Base-by-base conservation (phyloP, 192 early-diverging fungal species). In the Umbelopsis ramanniana region DNA sequence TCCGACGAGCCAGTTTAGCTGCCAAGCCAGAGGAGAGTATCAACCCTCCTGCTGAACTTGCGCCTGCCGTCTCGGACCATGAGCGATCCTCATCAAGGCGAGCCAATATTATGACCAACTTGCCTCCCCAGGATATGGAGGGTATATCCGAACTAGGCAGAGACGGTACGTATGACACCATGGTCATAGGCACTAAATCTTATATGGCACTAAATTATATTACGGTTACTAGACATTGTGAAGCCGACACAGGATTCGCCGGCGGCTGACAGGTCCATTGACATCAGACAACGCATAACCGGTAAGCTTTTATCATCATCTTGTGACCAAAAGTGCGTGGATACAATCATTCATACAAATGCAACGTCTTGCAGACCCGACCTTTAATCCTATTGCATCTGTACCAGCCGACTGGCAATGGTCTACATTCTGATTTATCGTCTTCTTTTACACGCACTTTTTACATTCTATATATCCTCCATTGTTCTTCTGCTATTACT, bases 361-460 rank as follows among this genome's bases (percentile, higher is more conserved):
- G 4, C 6, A 8, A 35, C 14, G 33, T n/a, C 33, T 37, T 17
- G 12, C n/a, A 63, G 57, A 63, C 17, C 33, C 57, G 5, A 37
- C 46, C 29, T 69, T 67, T 19, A 53, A 63, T 46, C 76, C 76
- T 43, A 69, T 72, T 23, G 33, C 71, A 0, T 72, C 69, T 29
- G 71, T 72, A 23, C 71, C 71, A 33, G 76, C 70, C 24, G 71
- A 72, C 57, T 77, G 76, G 76, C 70, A 77, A 50, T 77, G 76
- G 76, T 72, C 76, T 5, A 77, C 76, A 37, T 77, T 77, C 66
- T 77, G 48, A 72, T 29, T 6, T n/a, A n/a, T n/a, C n/a, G 2
- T 21, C 66, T 33, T 43, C 19, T 66, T 57, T 29, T 12, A 12
- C 40, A 43, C 40, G 43, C 46, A 47, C 22, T 19, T 24, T 33